A percentile compares a stretch with the other conserved stretches of the same genome.
Evolutionary conservation across 2,329 filamentous ascomycete genomes (phyloP).

Genomic region (Aspergillus terreus): DNA sequence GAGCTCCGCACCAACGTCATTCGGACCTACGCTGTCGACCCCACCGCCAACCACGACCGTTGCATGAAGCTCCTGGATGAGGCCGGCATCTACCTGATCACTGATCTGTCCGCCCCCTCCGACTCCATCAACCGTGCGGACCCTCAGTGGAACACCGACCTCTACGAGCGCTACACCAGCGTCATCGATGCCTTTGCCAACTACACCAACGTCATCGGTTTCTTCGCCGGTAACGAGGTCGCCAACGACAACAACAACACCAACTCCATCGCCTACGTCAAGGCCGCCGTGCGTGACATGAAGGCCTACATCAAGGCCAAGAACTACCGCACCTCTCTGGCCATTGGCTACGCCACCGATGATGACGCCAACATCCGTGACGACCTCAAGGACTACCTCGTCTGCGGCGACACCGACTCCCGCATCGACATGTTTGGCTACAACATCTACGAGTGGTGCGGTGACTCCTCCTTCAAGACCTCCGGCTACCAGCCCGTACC

Average conservation of each 20-base stretch:
- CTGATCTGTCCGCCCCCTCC: constrained; percentile 78
- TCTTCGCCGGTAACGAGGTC: constrained; percentile 98
- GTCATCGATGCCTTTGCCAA: constrained; percentile 78
- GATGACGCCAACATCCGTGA: constrained; percentile 81
- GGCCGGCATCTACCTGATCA: constrained; percentile 91
- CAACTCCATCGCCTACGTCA: constrained; percentile 85
- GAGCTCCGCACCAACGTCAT: constrained; percentile 86
- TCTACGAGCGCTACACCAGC: constrained; percentile 75
- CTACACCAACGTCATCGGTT: constrained; percentile 90
- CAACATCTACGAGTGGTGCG: constrained; percentile 99
- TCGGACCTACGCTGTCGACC: constrained; percentile 91
- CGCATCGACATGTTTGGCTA: constrained; percentile 98
- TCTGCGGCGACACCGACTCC: constrained; percentile 66
- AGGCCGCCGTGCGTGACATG: constrained; percentile 93
- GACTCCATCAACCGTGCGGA: constrained; percentile 80
- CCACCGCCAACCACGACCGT: constrained; percentile 67
- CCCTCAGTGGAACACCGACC: constrained; percentile 72
- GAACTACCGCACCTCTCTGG: constrained; percentile 67
- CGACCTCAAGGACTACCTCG: constrained; percentile 87
- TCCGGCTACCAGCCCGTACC: constrained; percentile 83
- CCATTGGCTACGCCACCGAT: constrained; percentile 94
- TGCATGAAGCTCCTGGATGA: constrained; percentile 83
- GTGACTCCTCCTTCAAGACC: constrained; percentile 67
- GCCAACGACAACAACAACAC: constrained; percentile 88
- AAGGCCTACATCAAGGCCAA: constrained; percentile 88